Conservation (phyloP, 129 eudicot species). For the Flaveria robusta region DNA sequence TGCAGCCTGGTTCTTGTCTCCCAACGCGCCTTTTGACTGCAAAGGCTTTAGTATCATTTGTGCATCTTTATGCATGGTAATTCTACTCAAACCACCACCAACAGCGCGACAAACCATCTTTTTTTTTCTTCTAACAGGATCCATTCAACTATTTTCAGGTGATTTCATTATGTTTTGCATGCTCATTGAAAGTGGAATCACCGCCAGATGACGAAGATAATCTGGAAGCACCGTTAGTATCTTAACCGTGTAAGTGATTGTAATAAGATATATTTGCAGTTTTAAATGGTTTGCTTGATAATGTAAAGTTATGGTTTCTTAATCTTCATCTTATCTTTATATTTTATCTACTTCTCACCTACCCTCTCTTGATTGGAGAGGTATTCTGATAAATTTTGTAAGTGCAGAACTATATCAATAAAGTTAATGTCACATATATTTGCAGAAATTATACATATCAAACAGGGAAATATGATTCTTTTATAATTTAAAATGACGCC, state of each 20-base stretch:
- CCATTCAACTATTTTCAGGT: slow-evolving; percentile 41
- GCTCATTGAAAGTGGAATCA: slow-evolving; percentile 50
- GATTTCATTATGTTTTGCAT: slow-evolving; percentile 61
- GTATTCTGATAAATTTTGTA: not conserved
- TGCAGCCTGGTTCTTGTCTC: slow-evolving; percentile 89
- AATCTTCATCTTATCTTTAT: not conserved
- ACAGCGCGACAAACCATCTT: not conserved
- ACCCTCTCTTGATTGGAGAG: not conserved
- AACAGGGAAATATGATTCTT: not conserved
- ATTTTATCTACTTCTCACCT: not conserved
- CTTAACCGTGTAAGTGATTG: slow-evolving; percentile 38
- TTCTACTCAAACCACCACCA: slow-evolving; percentile 21
- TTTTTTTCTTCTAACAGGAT: not conserved
- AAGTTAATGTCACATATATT: not conserved
- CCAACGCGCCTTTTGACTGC: slow-evolving; percentile 83
- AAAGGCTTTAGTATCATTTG: slow-evolving; percentile 86
- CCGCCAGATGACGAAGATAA: slow-evolving; percentile 45
- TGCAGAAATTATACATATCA: not conserved
- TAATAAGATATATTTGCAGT: slow-evolving; percentile 20
- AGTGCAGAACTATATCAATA: not conserved
- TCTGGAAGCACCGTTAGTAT: slow-evolving; percentile 66
- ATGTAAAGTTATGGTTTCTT: slow-evolving; percentile 26
- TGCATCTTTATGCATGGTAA: slow-evolving; percentile 82
- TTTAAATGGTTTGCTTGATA: slow-evolving; percentile 17
- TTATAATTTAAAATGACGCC: not conserved